Evolutionary conservation across 139 green algal genomes (phyloP).

Genomic region (Spirogloea muscicola): DNA sequence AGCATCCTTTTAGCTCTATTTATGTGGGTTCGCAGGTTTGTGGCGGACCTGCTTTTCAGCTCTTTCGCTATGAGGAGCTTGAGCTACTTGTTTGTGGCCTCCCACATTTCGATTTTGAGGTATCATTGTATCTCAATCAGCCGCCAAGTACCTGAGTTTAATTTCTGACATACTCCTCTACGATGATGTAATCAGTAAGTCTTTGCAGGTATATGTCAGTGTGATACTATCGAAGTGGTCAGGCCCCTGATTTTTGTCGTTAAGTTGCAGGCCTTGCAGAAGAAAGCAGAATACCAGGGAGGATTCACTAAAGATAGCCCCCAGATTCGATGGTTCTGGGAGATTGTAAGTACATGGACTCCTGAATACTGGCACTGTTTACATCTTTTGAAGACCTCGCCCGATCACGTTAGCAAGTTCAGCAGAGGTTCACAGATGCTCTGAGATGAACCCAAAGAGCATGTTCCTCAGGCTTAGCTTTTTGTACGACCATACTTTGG

Average conservation of each 20-base stretch:
- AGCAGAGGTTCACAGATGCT: not conserved
- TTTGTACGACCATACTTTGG: constrained; percentile 4
- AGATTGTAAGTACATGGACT: constrained; percentile 44
- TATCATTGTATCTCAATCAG: not conserved
- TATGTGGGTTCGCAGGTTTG: constrained; percentile 34
- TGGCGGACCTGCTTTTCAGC: constrained; percentile 35
- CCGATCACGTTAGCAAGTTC: not conserved
- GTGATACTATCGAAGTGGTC: constrained; percentile 1
- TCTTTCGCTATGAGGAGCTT: constrained; percentile 71
- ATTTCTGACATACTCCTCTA: not conserved
- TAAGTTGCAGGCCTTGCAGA: constrained; percentile 1
- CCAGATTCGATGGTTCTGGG: constrained; percentile 70
- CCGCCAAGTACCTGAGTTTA: not conserved
- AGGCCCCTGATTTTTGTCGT: not conserved
- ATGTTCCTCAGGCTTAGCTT: not conserved
- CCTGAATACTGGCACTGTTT: too few species aligned
- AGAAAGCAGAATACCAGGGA: constrained; percentile 62
- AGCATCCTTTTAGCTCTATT: too few species aligned
- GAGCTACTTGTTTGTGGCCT: constrained; percentile 74
- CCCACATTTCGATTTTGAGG: constrained; percentile 62
- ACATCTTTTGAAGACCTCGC: not conserved
- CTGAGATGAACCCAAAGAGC: not conserved
- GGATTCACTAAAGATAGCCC: constrained; percentile 55
- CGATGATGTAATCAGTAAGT: too few species aligned
- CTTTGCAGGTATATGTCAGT: too few species aligned